Evolutionary conservation across 768 basidiomycete genomes (phyloP).

Genomic region (Cyclocybe cylindracea): DNA sequence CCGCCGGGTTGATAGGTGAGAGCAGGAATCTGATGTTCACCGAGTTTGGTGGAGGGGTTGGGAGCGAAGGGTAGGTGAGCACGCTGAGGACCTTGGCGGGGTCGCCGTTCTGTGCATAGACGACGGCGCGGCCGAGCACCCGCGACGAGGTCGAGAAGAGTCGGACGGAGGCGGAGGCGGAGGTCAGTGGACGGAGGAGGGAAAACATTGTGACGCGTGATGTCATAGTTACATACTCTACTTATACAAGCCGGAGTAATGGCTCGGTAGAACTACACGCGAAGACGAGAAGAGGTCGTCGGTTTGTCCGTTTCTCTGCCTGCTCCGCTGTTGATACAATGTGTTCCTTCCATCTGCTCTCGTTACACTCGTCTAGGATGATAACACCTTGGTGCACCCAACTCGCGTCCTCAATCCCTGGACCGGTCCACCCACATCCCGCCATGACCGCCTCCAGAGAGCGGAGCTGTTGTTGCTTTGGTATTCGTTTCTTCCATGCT

Average conservation of each 20-base stretch:
- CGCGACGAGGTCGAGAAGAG: conserved; percentile 31
- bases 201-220: conserved; percentile 17
- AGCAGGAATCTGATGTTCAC: conserved; percentile 69
- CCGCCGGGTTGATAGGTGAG: conserved; percentile 80
- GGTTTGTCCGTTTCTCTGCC: too few relatives aligned
- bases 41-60: conserved; percentile 54
- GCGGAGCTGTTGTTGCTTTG: conserved; percentile 35
- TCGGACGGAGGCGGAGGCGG: conserved; percentile 11
- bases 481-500: conserved; percentile 32
- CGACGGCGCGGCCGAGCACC: conserved; percentile 58
- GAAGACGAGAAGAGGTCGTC: background rate
- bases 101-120: conserved; percentile 62
- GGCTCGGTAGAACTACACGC: conserved; percentile 1
- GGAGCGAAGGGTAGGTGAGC: conserved; percentile 50
- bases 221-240: conserved; percentile 1
- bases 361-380: conserved; percentile 33
- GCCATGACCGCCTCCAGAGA: conserved; percentile 45
- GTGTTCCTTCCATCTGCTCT: conserved; percentile 7
- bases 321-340: too few relatives aligned
- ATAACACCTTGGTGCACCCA: conserved; percentile 31
- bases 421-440: conserved; percentile 45
- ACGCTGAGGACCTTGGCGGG: conserved; percentile 61
- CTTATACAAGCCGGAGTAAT: conserved; percentile 2
- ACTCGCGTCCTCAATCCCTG: conserved; percentile 8
- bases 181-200: conserved; percentile 5